Evolutionary conservation across 805 yeast genomes (phyloP).

Genomic region (Geotrichum ghanense): DNA sequence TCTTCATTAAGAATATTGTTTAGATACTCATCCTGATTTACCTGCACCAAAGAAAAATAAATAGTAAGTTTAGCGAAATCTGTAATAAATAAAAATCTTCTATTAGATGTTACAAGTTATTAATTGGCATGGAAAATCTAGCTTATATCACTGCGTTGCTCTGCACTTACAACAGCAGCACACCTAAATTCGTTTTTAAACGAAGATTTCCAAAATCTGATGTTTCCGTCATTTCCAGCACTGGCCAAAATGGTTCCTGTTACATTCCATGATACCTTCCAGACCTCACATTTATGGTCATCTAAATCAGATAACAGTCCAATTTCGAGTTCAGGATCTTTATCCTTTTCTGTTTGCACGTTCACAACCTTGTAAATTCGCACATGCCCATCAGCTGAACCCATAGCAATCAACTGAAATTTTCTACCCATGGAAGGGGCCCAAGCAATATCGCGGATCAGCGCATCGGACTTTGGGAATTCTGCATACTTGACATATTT

Average conservation of each 20-base stretch:
- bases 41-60: too few species aligned
- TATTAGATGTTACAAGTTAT: too few species aligned
- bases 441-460: slow-evolving; percentile 86
- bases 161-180: slow-evolving; percentile 72
- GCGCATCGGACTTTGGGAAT: slow-evolving; percentile 74
- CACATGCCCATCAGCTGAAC: slow-evolving; percentile 88
- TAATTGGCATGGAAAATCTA: too few species aligned
- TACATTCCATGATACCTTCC: slow-evolving; percentile 93
- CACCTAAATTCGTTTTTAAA: slow-evolving; percentile 82
- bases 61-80: too few species aligned
- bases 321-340: slow-evolving; percentile 29
- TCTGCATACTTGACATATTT: slow-evolving; percentile 37
- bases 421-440: slow-evolving; percentile 93
- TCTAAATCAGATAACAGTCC: slow-evolving; percentile 55
- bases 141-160: slow-evolving; percentile 16
- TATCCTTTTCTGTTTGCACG: slow-evolving; percentile 8
- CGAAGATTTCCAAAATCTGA: slow-evolving; percentile 84
- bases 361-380: slow-evolving; percentile 63
- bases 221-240: slow-evolving; percentile 92
- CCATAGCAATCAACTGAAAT: slow-evolving; percentile 84
- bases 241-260: slow-evolving; percentile 82
- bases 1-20: too few species aligned
- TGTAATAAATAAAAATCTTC: too few species aligned
- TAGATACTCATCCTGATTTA: too few species aligned
- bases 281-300: slow-evolving; percentile 80